Percentiles rank a stretch among this genome's conserved stretches.
These are phyloP conservation scores for Aurifilum marmelostoma DNA, from an alignment of 2,329 filamentous ascomycete species.

Conservation along the genomic window DNA sequence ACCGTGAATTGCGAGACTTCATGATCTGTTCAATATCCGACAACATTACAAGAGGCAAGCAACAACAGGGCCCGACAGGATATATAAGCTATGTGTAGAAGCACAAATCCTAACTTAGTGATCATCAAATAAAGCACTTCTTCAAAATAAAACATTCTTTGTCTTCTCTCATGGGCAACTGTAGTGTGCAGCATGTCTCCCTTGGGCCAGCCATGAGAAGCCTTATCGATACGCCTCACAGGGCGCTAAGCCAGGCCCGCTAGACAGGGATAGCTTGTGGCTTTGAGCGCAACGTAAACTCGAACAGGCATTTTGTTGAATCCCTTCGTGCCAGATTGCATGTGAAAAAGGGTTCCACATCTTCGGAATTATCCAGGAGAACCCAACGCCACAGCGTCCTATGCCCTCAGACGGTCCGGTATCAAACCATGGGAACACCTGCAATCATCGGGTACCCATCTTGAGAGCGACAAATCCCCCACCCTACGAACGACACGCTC, in stretches of 20 bases:
- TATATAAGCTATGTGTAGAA: no score
- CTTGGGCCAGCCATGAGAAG: background rate
- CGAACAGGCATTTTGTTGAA: background rate
- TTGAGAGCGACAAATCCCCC: background rate
- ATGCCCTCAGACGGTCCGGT: background rate
- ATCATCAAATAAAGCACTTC: background rate
- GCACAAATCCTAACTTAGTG: background rate
- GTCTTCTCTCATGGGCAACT: no score
- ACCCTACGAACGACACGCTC: background rate
- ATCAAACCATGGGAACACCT: conserved; percentile 3
- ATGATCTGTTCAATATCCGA: background rate
- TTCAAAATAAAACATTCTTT: background rate
- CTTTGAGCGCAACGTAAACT: conserved; percentile 9
- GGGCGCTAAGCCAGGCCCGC: conserved; percentile 1
- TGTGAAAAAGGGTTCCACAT: conserved; percentile 25
- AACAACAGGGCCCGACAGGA: no score
- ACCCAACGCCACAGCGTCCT: conserved; percentile 10
- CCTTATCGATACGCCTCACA: conserved; percentile 17
- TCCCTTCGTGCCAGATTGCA: conserved; percentile 24
- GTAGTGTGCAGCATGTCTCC: no score
- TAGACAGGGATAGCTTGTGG: conserved; percentile 18
- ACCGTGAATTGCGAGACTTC: background rate
- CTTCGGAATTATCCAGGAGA: conserved; percentile 9
- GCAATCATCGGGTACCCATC: background rate
- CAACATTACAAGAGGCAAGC: background rate